These are phyloP conservation scores for Scleroderma citrinum DNA, from an alignment of 768 basidiomycete species.

Conservation along the genomic window DNA sequence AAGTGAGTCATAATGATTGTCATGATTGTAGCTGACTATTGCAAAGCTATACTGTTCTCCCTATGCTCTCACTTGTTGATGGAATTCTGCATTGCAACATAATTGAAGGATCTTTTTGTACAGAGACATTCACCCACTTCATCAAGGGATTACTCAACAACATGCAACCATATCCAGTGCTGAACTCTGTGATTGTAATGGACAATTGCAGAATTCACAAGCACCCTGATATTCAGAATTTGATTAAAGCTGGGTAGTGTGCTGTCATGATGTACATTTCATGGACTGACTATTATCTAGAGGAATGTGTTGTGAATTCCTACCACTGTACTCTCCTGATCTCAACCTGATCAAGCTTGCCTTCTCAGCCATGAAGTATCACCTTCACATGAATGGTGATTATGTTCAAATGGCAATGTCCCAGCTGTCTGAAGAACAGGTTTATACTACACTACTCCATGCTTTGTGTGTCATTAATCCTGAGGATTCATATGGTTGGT, in stretches of 20 bases:
- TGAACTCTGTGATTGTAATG: slow-evolving; percentile 34
- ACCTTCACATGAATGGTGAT: no score
- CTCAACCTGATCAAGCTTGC: slow-evolving; percentile 32
- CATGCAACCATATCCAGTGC: slow-evolving; percentile 33
- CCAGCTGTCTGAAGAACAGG: no score
- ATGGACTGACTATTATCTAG: background rate
- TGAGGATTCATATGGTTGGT: no score
- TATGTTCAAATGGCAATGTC: no score
- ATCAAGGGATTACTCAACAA: slow-evolving; percentile 27
- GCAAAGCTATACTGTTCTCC: slow-evolving; percentile 27
- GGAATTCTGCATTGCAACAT: slow-evolving; percentile 30
- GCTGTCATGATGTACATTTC: background rate
- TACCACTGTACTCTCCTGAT: slow-evolving; percentile 33
- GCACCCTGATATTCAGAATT: slow-evolving; percentile 26
- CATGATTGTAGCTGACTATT: background rate
- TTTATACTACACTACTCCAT: no score
- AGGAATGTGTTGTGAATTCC: slow-evolving; percentile 8
- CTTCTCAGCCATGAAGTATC: background rate
- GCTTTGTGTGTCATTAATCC: no score
- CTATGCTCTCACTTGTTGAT: slow-evolving; percentile 21
- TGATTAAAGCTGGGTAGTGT: slow-evolving; percentile 21
- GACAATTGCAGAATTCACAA: slow-evolving; percentile 35
- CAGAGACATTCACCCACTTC: slow-evolving; percentile 25
- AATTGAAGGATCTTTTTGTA: slow-evolving; percentile 25
- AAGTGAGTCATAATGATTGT: background rate